Evolutionary conservation across 2,329 filamentous ascomycete species (phyloP).

Genomic region (Pochonia chlamydosporia): DNA sequence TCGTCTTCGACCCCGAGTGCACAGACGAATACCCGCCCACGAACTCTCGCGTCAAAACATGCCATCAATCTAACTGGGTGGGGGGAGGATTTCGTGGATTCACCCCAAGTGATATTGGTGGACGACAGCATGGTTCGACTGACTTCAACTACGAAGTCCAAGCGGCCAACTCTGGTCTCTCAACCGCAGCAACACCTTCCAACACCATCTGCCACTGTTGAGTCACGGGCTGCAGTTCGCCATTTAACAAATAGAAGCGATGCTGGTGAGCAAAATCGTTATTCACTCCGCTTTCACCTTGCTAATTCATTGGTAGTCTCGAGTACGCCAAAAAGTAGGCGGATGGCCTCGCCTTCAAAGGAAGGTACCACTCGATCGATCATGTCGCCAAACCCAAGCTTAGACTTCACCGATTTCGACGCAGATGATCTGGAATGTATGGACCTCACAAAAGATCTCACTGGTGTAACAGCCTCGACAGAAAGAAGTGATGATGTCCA

Average conservation of each 20-base stretch:
- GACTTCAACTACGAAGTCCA: constrained; percentile 36
- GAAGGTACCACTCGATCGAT: constrained; percentile 14
- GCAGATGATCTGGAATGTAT: constrained; percentile 30
- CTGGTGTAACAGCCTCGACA: constrained; percentile 27
- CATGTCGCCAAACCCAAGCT: constrained; percentile 15
- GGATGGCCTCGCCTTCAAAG: constrained; percentile 19
- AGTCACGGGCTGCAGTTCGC: constrained; percentile 14
- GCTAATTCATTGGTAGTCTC: neutral
- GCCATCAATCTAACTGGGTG: constrained; percentile 17
- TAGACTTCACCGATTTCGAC: constrained; percentile 30
- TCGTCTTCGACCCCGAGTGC: neutral
- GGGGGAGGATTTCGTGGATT: constrained; percentile 17
- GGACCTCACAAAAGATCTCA: constrained; percentile 33
- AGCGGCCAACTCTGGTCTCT: constrained; percentile 37
- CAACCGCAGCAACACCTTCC: constrained; percentile 35
- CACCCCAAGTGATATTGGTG: constrained; percentile 19
- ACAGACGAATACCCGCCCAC: neutral
- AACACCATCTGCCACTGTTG: constrained; percentile 27
- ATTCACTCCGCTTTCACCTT: neutral
- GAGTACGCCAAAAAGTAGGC: constrained; percentile 15
- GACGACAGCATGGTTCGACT: constrained; percentile 39
- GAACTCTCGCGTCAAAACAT: constrained; percentile 5
- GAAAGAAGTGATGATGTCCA: constrained; percentile 30
- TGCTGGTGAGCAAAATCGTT: constrained; percentile 5
- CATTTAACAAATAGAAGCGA: constrained; percentile 8